A percentile compares a stretch with the other conserved stretches of the same genome.
phyloP scores from a whole-genome alignment of 805 yeast genomes.

The Zygotorulaspora sp. region DNA sequence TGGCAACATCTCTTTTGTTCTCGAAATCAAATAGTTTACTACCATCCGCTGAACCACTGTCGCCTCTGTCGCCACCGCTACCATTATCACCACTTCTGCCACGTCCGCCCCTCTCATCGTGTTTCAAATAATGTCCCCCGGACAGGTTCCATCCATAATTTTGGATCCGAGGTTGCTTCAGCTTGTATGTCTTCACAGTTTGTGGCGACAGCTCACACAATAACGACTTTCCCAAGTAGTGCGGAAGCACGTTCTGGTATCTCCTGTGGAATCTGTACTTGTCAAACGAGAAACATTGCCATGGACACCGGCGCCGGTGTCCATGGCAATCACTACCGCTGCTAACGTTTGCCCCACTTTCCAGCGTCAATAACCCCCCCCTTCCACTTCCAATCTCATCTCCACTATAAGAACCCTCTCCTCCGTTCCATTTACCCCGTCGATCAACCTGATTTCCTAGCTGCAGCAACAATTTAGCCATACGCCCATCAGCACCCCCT shows the following conservation, averaged over 20 bases:
- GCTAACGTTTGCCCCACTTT: no score
- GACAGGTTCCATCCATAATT: conserved; percentile 63
- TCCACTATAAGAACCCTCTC: no score
- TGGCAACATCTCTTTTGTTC: conserved; percentile 17
- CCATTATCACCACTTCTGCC: conserved; percentile 27
- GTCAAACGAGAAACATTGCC: conserved; percentile 34
- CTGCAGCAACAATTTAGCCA: conserved; percentile 7
- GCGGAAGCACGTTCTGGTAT: conserved; percentile 42
- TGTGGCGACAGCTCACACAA: conserved; percentile 35
- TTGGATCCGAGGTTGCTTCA: conserved; percentile 52
- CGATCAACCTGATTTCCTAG: conserved; percentile 2
- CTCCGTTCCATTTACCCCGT: no score
- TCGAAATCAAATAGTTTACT: conserved; percentile 23
- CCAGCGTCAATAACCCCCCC: no score
- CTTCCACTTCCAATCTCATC: no score
- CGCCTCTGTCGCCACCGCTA: conserved; percentile 8
- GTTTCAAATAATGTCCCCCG: conserved; percentile 49
- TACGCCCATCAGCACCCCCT: not conserved
- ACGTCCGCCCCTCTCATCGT: conserved; percentile 21
- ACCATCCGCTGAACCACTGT: conserved; percentile 27
- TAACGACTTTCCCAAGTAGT: conserved; percentile 37
- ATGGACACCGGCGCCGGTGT: conserved; percentile 16
- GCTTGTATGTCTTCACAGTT: conserved; percentile 31
- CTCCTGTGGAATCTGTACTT: conserved; percentile 48
- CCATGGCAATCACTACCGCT: not conserved